Conservation (phyloP, 2,329 filamentous ascomycete species). For the Penicillium corylophilum region DNA sequence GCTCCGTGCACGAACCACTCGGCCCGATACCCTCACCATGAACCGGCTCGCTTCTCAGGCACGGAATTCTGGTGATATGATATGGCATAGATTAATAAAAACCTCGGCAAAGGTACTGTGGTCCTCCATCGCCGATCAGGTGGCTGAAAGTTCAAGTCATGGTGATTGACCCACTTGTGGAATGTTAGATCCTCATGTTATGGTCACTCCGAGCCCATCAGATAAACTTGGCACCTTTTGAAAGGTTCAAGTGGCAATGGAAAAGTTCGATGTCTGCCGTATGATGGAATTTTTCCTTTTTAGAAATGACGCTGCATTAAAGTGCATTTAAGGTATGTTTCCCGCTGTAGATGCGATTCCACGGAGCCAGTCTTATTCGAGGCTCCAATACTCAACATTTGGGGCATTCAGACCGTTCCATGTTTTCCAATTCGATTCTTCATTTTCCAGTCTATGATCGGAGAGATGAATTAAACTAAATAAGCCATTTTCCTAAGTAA, state of each 20-base stretch:
- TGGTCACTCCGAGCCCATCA: not conserved
- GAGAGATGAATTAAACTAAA: no score
- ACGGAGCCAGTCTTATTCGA: no score
- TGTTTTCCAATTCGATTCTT: no score
- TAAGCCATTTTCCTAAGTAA: no score
- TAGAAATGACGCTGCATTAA: not conserved
- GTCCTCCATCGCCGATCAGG: not conserved
- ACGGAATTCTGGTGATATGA: not conserved
- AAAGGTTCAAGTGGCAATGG: not conserved
- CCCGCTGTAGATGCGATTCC: no score
- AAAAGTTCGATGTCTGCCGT: not conserved
- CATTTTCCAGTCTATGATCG: no score
- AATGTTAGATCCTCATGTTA: not conserved
- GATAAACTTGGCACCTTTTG: not conserved
- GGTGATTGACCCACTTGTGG: conserved; percentile 4
- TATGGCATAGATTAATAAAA: not conserved
- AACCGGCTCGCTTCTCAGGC: not conserved
- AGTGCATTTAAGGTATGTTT: not conserved
- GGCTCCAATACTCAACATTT: no score
- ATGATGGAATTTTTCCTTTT: not conserved
- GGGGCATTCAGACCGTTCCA: no score
- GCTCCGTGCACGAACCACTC: not conserved
- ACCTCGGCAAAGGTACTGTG: not conserved
- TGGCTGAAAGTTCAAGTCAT: not conserved
- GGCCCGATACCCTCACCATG: not conserved